Conservation (phyloP, 1,284 basidiomycete species). For the Golubevia pallescens region DNA sequence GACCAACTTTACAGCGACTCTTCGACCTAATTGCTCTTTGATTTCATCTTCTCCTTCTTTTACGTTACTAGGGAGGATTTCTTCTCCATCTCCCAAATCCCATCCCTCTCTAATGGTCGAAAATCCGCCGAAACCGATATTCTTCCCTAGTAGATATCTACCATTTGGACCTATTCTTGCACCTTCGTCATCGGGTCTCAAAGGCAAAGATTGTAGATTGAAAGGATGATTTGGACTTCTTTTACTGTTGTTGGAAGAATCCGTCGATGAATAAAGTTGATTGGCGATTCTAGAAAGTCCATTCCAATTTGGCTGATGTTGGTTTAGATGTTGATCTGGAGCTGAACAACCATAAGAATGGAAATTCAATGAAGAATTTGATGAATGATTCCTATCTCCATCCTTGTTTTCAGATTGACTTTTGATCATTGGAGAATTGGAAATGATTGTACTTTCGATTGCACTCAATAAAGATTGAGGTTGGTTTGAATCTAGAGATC, state of each 20-base stretch:
- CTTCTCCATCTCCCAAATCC: slow-evolving; percentile 22
- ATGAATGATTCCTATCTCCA: no score
- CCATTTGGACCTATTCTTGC: slow-evolving; percentile 30
- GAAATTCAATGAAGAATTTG: no score
- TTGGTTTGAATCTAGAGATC: neutral
- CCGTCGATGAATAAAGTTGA: neutral
- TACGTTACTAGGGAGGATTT: neutral
- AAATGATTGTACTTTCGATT: no score
- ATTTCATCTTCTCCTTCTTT: neutral
- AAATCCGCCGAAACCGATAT: slow-evolving; percentile 48
- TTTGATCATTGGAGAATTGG: no score
- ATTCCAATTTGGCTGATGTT: no score
- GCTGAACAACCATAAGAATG: no score
- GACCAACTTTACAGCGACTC: slow-evolving; percentile 46
- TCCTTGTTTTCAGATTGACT: no score
- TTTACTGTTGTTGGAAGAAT: neutral
- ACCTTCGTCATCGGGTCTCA: slow-evolving; percentile 34
- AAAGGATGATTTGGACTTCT: neutral
- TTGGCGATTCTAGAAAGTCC: no score
- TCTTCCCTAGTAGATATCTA: slow-evolving; percentile 39
- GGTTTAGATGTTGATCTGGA: no score
- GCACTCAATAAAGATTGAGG: no score
- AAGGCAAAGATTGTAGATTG: neutral
- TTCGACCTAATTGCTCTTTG: slow-evolving; percentile 10
- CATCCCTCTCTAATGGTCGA: slow-evolving; percentile 45